Evolutionary conservation across 371 early-diverging fungal species (phyloP).

Genomic region (Circinella umbellata): DNA sequence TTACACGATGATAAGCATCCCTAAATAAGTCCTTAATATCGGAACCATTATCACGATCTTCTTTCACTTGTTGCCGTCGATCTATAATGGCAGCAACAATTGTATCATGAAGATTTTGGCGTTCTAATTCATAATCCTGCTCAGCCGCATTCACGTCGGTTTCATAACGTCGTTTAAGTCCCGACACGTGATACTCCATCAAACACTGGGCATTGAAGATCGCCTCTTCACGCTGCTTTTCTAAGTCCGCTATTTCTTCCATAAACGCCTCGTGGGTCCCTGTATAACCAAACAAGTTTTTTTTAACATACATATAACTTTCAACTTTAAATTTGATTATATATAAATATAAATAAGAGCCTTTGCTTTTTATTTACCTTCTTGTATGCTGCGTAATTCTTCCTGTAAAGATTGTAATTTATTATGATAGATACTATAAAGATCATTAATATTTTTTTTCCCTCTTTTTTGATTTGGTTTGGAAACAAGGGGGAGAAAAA

Average conservation of each 20-base stretch:
- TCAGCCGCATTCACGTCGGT: slow-evolving; percentile 37
- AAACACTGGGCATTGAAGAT: slow-evolving; percentile 39
- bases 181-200: slow-evolving; percentile 39
- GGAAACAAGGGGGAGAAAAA: too few species aligned
- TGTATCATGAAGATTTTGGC: slow-evolving; percentile 26
- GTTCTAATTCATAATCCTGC: slow-evolving; percentile 43
- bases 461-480: background rate
- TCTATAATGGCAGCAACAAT: slow-evolving; percentile 45
- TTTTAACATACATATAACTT: background rate
- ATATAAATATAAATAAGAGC: background rate
- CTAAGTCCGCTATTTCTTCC: slow-evolving; percentile 45
- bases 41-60: slow-evolving; percentile 29
- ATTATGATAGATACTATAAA: slow-evolving; percentile 32
- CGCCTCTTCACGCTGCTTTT: slow-evolving; percentile 40
- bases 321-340: too few species aligned
- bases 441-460: background rate
- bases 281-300: slow-evolving; percentile 9
- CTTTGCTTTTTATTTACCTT: slow-evolving; percentile 22
- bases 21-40: slow-evolving; percentile 23
- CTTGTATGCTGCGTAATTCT: slow-evolving; percentile 38
- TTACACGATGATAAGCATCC: slow-evolving; percentile 25
- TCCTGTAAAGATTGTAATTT: slow-evolving; percentile 35
- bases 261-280: slow-evolving; percentile 49
- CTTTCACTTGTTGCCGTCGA: slow-evolving; percentile 36
- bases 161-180: slow-evolving; percentile 36